Base-by-base conservation (phyloP, 306 rosid species). In the Lathyrus oleraceus region DNA sequence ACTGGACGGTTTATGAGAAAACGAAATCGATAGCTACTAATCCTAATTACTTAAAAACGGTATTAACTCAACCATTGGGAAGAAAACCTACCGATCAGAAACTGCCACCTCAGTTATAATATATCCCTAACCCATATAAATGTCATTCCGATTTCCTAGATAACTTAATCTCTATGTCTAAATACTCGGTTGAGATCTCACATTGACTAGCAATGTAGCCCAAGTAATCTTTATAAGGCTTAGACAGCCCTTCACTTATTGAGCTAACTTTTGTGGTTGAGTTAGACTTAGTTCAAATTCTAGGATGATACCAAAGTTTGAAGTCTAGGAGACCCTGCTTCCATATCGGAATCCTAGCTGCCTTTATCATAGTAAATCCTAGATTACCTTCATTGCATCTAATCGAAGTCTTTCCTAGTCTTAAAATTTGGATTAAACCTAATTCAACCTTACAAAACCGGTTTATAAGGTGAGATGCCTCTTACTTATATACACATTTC, bases 31-130 rank as follows among this genome's bases (percentile, higher is more conserved):
- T 45, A 20, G 40, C 21, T 30, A 66, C 20, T 52, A 44, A 47
- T 35, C 79, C 61, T 57, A 66, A 66, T 20, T n/a, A 75, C 43
- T 32, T 32, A 57, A 35, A 15, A 57, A 43, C 40, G 13, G 60
- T 45, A 61, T 61, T 35, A 61, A 48, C 27, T 44, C 38, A 30
- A 72, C 20, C 15, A 66, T 62, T 21, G 61, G 53, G 53, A 62
- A 5, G 10, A 40, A 25, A 51, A 62, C 23, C 21, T 12, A 27
- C 6, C 10, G 12, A 35, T 53, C 59, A 13, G 16, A 52, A 27
- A 53, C 17, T 64, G 21, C 32, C 21, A 28, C 30, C 66, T 23
- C 7, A 36, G 12, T 40, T 25, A 23, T 47, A 64, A 47, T 19
- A 54, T 10, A 36, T 15, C 9, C 30, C 35, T 38, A 21, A 67